These are phyloP conservation scores for Ceratorhiza oryzae-sativae DNA, from an alignment of 1,284 basidiomycete genomes.

Conservation along the genomic window DNA sequence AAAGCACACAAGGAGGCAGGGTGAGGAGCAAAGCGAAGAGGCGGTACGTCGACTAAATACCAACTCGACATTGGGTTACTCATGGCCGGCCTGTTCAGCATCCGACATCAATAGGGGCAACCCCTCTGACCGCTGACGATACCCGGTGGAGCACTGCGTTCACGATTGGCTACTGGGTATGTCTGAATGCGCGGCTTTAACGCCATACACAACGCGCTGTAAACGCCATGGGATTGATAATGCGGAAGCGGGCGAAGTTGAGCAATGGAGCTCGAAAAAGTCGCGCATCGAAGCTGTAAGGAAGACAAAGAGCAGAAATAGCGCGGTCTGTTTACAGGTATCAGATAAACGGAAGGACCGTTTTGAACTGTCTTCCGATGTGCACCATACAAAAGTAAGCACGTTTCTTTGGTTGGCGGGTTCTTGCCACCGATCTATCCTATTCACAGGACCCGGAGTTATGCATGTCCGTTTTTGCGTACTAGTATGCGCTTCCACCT, in stretches of 20 bases:
- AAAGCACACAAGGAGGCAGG: background rate
- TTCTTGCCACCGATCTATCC: too few relatives aligned
- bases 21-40: background rate
- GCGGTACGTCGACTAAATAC: slow-evolving; percentile 7
- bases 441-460: too few relatives aligned
- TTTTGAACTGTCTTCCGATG: background rate
- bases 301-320: slow-evolving; percentile 18
- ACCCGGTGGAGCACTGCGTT: background rate
- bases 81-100: background rate
- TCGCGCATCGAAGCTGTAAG: background rate
- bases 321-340: slow-evolving; percentile 17
- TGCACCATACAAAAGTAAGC: too few relatives aligned
- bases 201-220: slow-evolving; percentile 4
- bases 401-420: too few relatives aligned
- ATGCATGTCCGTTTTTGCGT: background rate
- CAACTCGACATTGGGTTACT: slow-evolving; percentile 5
- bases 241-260: background rate
- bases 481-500: too few relatives aligned
- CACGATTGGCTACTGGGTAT: slow-evolving; percentile 2
- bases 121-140: background rate
- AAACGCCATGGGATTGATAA: slow-evolving; percentile 36
- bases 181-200: slow-evolving; percentile 2
- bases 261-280: background rate
- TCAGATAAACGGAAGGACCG: background rate
- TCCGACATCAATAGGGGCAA: slow-evolving; percentile 15